phyloP scores from a whole-genome alignment of 2,329 filamentous ascomycete genomes.

The Arthroderma uncinatum region DNA sequence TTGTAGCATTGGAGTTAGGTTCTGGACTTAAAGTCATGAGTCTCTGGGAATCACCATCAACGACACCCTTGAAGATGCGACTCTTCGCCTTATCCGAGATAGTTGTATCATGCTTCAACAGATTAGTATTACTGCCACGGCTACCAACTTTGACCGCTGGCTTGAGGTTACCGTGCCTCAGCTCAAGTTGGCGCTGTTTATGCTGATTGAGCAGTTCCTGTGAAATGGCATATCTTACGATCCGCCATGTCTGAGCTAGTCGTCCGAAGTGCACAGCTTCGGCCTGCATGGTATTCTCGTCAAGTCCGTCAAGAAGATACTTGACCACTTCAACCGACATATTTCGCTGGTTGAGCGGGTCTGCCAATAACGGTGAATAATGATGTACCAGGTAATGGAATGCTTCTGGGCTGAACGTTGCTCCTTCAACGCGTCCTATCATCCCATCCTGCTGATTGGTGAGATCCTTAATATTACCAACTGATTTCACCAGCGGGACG shows the following conservation, averaged over 20 bases:
- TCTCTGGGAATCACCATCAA: slow-evolving; percentile 28
- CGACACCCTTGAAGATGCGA: slow-evolving; percentile 34
- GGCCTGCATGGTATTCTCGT: slow-evolving; percentile 45
- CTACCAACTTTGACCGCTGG: slow-evolving; percentile 24
- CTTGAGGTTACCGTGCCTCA: slow-evolving; percentile 16
- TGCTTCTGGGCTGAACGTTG: slow-evolving; percentile 30
- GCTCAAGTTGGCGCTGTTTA: slow-evolving; percentile 21
- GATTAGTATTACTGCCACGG: slow-evolving; percentile 6
- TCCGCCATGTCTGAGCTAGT: slow-evolving; percentile 49
- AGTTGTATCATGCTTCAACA: slow-evolving; percentile 22
- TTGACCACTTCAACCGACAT: slow-evolving; percentile 21
- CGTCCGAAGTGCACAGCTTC: slow-evolving; percentile 40
- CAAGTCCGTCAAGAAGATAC: slow-evolving; percentile 35
- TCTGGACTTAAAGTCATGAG: slow-evolving; percentile 31
- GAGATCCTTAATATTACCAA: slow-evolving; percentile 32
- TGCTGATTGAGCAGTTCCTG: slow-evolving; percentile 38
- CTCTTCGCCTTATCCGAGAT: slow-evolving; percentile 32
- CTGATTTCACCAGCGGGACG: slow-evolving; percentile 41
- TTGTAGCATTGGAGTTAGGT: slow-evolving; percentile 46
- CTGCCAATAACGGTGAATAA: slow-evolving; percentile 32
- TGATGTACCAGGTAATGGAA: slow-evolving; percentile 35
- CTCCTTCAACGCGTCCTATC: slow-evolving; percentile 40
- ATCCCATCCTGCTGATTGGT: slow-evolving; percentile 39
- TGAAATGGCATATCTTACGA: slow-evolving; percentile 42
- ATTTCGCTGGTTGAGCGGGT: slow-evolving; percentile 16